phyloP scores from a whole-genome alignment of 192 early-diverging fungal genomes.

The Backusella australiensis region DNA sequence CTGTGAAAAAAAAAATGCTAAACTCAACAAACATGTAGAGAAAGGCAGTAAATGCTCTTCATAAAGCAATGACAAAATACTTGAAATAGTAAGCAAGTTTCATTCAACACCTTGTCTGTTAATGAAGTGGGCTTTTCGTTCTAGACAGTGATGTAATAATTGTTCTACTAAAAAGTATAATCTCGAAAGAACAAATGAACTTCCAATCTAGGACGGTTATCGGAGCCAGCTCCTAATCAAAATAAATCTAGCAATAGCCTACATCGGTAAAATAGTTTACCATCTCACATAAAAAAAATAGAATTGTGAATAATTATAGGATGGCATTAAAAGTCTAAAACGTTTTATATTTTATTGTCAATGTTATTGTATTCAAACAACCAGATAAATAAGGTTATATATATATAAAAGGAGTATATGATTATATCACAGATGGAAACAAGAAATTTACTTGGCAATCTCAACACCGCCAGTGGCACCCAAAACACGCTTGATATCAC shows the following conservation, averaged over 20 bases:
- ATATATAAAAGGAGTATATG: constrained; percentile 9
- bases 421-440: constrained; percentile 3
- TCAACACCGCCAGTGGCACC: constrained; percentile 61
- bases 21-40: not conserved
- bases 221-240: not conserved
- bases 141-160: not conserved
- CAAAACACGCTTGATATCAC: constrained; percentile 59
- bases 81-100: not conserved
- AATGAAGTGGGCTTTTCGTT: not conserved
- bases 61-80: not conserved
- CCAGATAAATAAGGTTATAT: constrained; percentile 10
- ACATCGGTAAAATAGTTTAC: not conserved
- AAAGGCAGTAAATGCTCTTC: not conserved
- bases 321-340: constrained; percentile 1
- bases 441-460: constrained; percentile 34
- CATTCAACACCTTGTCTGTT: not conserved
- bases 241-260: not conserved
- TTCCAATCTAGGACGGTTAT: not conserved
- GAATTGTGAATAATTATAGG: not conserved
- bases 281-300: not conserved
- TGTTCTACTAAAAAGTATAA: not conserved
- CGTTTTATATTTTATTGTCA: not conserved
- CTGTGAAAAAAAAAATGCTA: not conserved
- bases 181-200: not conserved
- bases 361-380: constrained; percentile 9